Base-by-base conservation (phyloP, 1,284 basidiomycete species). In the Ustilago xerochloae region DNA sequence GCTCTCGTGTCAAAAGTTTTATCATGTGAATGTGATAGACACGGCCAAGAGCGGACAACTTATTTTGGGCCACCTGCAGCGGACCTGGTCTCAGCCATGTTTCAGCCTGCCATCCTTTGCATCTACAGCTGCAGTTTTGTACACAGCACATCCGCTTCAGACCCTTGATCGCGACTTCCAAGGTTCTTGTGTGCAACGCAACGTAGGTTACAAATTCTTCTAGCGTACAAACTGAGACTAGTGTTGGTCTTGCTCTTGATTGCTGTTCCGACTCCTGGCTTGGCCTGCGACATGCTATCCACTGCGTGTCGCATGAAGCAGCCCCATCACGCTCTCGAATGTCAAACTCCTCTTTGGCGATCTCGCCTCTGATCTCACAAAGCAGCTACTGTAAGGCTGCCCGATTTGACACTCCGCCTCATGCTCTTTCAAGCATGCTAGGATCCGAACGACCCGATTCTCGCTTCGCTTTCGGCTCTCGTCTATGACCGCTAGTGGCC, bases 1-100 rank as follows among this genome's bases (percentile, higher is more conserved):
- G 48, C 48, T 53, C 51, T 18, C 5, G 24, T 18, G 10, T 26
- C n/a, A 32, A 32, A 35, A 39, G 26, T 53, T 43, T 53, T 53
- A 39, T 53, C 51, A 38, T 53, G 51, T 53, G 51, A 53, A 53
- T 43, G n/a, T 18, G 24, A 29, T 46, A 48, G n/a, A 32, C 20
- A 55, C 45, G 26, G 36, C 45, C 32, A 6, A 48, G 46, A 48
- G 46, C 54, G 36, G 53, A 36, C 9, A 55, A 55, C 16, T 39
- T 38, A 43, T 30, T 57, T 48, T 32, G 45, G 36, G 45, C 55
- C 7, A 32, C 55, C 18, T 57, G 55, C 55, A 57, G 55, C 55
- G 55, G 35, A 53, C 9, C 15, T 6, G 41, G 55, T 57, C 46
- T 57, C 55, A 49, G 46, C 55, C 55, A 48, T 57, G 55, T 57